A percentile compares a stretch with the other conserved stretches of the same genome.
Conservation (phyloP, 768 basidiomycete genomes). For the Rhizopogon vinicolor region DNA sequence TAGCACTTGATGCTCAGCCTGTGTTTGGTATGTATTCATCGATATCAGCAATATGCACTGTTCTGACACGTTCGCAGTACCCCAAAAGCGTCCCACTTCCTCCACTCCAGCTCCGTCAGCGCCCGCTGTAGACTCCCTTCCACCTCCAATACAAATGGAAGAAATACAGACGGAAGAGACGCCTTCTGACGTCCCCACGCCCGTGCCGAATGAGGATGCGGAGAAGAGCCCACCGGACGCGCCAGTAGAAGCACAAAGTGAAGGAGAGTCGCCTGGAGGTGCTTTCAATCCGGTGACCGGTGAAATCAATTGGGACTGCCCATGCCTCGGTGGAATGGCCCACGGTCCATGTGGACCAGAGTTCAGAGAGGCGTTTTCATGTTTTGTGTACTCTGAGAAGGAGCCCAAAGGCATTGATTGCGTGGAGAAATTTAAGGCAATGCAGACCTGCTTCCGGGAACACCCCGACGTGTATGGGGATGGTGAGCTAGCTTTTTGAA, state of each 20-base stretch:
- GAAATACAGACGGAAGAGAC: conserved; percentile 10
- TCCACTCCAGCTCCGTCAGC: conserved; percentile 4
- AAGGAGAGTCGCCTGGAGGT: conserved; percentile 30
- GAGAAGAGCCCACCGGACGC: conserved; percentile 6
- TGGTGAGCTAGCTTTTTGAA: conserved; percentile 46
- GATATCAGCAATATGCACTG: background rate
- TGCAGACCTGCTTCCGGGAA: conserved; percentile 96
- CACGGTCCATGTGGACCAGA: conserved; percentile 92
- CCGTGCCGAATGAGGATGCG: conserved; percentile 3
- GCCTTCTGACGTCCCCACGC: conserved; percentile 11
- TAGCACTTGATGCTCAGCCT: conserved; percentile 43
- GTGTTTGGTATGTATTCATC: conserved; percentile 19
- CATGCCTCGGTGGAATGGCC: conserved; percentile 98
- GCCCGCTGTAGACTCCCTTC: conserved; percentile 14
- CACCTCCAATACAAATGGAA: conserved; percentile 13
- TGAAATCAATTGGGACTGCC: conserved; percentile 99
- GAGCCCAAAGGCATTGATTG: conserved; percentile 99
- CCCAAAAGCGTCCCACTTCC: conserved; percentile 10
- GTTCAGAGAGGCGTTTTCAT: conserved; percentile 94
- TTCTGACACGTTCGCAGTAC: conserved; percentile 7
- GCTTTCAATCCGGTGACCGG: conserved; percentile 97
- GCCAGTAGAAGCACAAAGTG: conserved; percentile 11
- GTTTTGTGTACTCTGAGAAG: conserved; percentile 89
- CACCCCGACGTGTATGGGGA: conserved; percentile 96
- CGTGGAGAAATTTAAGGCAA: conserved; percentile 93